phyloP scores from a whole-genome alignment of 768 basidiomycete genomes.

The Leccinum arenicola region DNA sequence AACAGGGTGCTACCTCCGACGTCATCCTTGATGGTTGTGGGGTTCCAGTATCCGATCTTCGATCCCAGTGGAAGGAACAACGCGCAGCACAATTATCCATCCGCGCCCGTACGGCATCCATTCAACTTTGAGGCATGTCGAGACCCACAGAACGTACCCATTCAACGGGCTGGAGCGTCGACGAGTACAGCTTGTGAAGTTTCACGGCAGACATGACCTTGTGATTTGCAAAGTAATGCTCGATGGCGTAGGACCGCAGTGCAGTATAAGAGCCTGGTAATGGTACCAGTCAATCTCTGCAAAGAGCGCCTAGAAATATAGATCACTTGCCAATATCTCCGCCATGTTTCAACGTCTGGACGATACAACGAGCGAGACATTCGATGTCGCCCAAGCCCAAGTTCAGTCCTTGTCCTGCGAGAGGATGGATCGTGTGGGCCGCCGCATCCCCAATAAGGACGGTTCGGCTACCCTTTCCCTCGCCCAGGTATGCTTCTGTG shows the following conservation, averaged over 20 bases:
- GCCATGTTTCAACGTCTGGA: conserved; percentile 54
- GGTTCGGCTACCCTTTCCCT: too few species aligned
- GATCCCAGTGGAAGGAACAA: too few species aligned
- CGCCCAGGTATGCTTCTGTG: too few species aligned
- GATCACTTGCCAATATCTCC: conserved; percentile 73
- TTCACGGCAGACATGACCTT: conserved; percentile 79
- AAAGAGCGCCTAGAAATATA: neutral
- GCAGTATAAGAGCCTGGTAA: conserved; percentile 62
- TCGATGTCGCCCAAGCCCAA: conserved; percentile 88
- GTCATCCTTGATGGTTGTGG: too few species aligned
- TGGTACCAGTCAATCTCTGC: conserved; percentile 24
- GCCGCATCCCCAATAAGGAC: conserved; percentile 88
- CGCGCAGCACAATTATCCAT: too few species aligned
- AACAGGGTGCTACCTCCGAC: too few species aligned
- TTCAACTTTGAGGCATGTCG: conserved; percentile 37
- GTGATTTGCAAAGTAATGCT: conserved; percentile 86
- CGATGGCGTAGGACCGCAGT: conserved; percentile 72
- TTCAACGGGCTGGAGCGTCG: conserved; percentile 64
- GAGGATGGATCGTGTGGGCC: conserved; percentile 82
- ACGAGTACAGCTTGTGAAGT: conserved; percentile 84
- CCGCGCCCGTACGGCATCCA: too few species aligned
- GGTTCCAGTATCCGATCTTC: too few species aligned
- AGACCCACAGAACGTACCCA: conserved; percentile 87
- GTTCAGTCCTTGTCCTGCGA: conserved; percentile 96
- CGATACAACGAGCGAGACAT: conserved; percentile 64